phyloP scores from a whole-genome alignment of 768 basidiomycete genomes.

The Russula vinacea region DNA sequence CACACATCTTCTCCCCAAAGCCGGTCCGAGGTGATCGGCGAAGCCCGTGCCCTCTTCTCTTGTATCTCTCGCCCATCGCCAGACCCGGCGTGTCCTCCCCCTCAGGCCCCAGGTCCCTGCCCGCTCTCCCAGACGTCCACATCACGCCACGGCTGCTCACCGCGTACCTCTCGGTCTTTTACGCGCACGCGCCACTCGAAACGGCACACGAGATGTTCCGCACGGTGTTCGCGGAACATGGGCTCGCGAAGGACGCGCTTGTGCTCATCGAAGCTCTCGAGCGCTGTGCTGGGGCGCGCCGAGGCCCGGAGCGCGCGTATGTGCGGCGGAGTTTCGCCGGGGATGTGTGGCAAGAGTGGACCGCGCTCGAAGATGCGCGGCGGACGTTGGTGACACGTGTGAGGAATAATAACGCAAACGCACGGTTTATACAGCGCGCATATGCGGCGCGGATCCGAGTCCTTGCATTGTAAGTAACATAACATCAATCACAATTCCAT shows the following conservation, averaged over 20 bases:
- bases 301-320: slow-evolving; percentile 45
- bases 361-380: slow-evolving; percentile 43
- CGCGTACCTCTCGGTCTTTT: slow-evolving; percentile 77
- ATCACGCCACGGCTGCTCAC: slow-evolving; percentile 66
- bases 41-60: slow-evolving; percentile 63
- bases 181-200: slow-evolving; percentile 53
- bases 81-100: not conserved
- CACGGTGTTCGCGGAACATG: slow-evolving; percentile 45
- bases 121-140: slow-evolving; percentile 47
- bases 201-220: slow-evolving; percentile 48
- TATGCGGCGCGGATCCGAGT: slow-evolving; percentile 68
- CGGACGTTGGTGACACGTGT: slow-evolving; percentile 24
- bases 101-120: not conserved
- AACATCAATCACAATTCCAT: slow-evolving; percentile 1
- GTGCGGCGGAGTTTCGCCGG: slow-evolving; percentile 57
- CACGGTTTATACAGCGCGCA: slow-evolving; percentile 63
- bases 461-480: slow-evolving; percentile 47
- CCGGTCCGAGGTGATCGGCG: slow-evolving; percentile 64
- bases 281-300: slow-evolving; percentile 48
- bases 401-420: slow-evolving; percentile 2
- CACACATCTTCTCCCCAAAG: slow-evolving; percentile 65
- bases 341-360: slow-evolving; percentile 68
- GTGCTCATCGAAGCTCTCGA: slow-evolving; percentile 67
- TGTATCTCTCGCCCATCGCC: slow-evolving; percentile 43
- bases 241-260: slow-evolving; percentile 48